Evolutionary conservation across 495 filamentous ascomycete genomes (phyloP).

Genomic region (Bacidia rubella): DNA sequence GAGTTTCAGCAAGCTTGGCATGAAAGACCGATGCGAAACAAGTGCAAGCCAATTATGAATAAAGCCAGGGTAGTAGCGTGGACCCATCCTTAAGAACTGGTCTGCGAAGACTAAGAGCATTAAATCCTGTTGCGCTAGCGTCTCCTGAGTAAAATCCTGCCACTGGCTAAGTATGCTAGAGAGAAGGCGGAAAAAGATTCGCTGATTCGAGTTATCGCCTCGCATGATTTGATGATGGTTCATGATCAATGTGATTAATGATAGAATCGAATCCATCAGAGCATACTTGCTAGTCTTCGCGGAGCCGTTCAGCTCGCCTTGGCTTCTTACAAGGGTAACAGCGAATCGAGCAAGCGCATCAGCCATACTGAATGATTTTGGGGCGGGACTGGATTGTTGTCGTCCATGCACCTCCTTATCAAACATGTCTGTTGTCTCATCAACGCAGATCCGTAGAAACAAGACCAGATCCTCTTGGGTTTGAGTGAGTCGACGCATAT

Average conservation of each 20-base stretch:
- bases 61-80: conserved; percentile 65
- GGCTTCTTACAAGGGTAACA: conserved; percentile 56
- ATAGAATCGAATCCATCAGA: conserved; percentile 62
- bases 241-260: conserved; percentile 63
- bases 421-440: conserved; percentile 35
- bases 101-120: conserved; percentile 60
- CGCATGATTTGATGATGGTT: conserved; percentile 74
- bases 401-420: background rate
- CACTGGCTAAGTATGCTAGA: conserved; percentile 70
- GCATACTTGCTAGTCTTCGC: conserved; percentile 44
- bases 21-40: conserved; percentile 72
- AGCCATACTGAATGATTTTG: conserved; percentile 46
- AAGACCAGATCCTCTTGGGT: conserved; percentile 57
- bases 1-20: conserved; percentile 65
- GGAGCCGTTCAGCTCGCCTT: conserved; percentile 45
- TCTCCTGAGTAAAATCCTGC: conserved; percentile 25
- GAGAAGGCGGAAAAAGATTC: conserved; percentile 84
- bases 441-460: conserved; percentile 73
- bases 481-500: conserved; percentile 53
- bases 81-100: conserved; percentile 63
- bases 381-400: background rate
- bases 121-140: conserved; percentile 44
- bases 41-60: conserved; percentile 72
- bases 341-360: conserved; percentile 86
- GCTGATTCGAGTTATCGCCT: conserved; percentile 70